A percentile compares a stretch with the other conserved stretches of the same genome.
These are phyloP conservation scores for Corchorus capsularis DNA, from an alignment of 345 rosid genomes.

Conservation along the genomic window DNA sequence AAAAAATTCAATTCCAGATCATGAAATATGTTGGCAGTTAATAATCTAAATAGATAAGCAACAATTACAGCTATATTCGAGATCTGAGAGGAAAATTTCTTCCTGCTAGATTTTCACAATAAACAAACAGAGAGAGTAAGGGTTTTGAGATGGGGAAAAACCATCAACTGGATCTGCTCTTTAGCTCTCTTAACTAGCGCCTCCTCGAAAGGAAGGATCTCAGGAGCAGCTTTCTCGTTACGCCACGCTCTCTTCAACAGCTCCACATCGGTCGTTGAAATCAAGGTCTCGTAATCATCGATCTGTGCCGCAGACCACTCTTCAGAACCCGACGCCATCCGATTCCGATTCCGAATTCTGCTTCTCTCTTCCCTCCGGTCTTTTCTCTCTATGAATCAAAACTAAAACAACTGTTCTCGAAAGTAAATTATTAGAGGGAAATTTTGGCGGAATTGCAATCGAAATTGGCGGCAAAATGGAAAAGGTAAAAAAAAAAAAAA, in stretches of 20 bases:
- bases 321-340: slow-evolving; percentile 42
- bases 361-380: background rate
- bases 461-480: slow-evolving; percentile 22
- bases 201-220: slow-evolving; percentile 65
- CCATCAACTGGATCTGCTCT: slow-evolving; percentile 66
- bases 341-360: background rate
- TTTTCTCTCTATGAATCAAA: background rate
- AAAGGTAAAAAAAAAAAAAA: background rate
- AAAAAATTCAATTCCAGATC: background rate
- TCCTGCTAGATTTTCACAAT: background rate
- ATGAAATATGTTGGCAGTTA: background rate
- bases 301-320: slow-evolving; percentile 26
- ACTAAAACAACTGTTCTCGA: background rate
- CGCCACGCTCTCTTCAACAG: slow-evolving; percentile 74
- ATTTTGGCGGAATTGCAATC: background rate
- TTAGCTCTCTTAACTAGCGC: slow-evolving; percentile 55
- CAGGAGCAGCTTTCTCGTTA: slow-evolving; percentile 94
- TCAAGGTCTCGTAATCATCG: slow-evolving; percentile 59
- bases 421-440: background rate
- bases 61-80: background rate
- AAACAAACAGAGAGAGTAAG: background rate
- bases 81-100: background rate
- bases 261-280: slow-evolving; percentile 71
- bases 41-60: background rate
- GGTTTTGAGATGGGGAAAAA: slow-evolving; percentile 19